Evolutionary conservation across 345 rosid species (phyloP).

Genomic region (Microthlaspi erraticum): DNA sequence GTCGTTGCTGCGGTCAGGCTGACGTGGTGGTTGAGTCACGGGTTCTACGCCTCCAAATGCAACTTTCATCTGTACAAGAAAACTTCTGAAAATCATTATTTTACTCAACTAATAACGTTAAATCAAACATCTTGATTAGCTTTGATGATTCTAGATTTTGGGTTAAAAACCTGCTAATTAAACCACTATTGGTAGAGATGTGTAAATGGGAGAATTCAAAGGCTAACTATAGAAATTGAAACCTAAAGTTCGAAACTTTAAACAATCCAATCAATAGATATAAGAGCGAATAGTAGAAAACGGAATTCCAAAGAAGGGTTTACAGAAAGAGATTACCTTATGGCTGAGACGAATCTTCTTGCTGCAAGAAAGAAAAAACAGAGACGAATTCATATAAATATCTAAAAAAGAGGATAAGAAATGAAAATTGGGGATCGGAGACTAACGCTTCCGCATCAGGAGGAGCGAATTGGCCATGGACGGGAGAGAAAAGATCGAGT

Average conservation of each 20-base stretch:
- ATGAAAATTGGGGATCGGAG: slow-evolving; percentile 22
- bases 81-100: slow-evolving; percentile 17
- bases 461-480: slow-evolving; percentile 74
- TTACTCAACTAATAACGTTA: slow-evolving; percentile 4
- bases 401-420: not conserved
- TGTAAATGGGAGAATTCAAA: not conserved
- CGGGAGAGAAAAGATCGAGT: slow-evolving; percentile 85
- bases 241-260: slow-evolving; percentile 30
- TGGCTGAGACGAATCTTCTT: slow-evolving; percentile 81
- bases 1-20: slow-evolving; percentile 47
- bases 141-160: not conserved
- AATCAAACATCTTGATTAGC: slow-evolving; percentile 4
- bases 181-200: not conserved
- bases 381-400: not conserved
- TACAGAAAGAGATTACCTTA: slow-evolving; percentile 61
- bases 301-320: not conserved
- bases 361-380: slow-evolving; percentile 50
- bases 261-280: not conserved
- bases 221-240: not conserved
- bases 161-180: not conserved
- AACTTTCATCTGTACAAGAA: slow-evolving; percentile 54
- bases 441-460: slow-evolving; percentile 79
- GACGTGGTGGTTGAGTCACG: slow-evolving; percentile 50
- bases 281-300: not conserved
- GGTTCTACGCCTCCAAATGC: slow-evolving; percentile 65